Evolutionary conservation across 768 basidiomycete species (phyloP).

Genomic region (Agrocybe chaxingu): DNA sequence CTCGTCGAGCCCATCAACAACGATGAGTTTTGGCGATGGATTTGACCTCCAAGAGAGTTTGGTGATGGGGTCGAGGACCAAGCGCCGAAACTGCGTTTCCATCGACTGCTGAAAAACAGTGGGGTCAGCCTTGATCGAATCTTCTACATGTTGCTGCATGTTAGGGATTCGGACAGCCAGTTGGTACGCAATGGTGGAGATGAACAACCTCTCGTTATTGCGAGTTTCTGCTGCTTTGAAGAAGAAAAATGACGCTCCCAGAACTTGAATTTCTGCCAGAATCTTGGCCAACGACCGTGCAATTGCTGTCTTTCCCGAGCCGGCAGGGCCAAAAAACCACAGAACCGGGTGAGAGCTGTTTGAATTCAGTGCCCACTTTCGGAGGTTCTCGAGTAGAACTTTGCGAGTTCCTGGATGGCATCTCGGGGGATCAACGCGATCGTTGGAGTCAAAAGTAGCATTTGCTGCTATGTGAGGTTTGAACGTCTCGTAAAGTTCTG

Average conservation of each 20-base stretch:
- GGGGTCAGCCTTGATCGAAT: too few relatives aligned
- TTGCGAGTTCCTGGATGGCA: constrained; percentile 1
- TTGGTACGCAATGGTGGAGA: neutral
- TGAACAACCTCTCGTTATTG: neutral
- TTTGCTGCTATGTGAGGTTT: too few relatives aligned
- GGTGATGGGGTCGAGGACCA: too few relatives aligned
- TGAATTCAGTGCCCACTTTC: neutral
- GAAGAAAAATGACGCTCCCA: constrained; percentile 1
- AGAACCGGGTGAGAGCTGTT: neutral
- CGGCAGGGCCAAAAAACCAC: constrained; percentile 2
- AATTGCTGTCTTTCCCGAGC: constrained; percentile 1
- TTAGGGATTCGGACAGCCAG: neutral
- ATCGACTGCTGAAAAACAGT: too few relatives aligned
- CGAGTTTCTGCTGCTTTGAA: neutral
- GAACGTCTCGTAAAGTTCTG: too few relatives aligned
- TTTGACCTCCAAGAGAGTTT: too few relatives aligned
- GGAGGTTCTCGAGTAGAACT: neutral
- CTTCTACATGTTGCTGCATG: neutral
- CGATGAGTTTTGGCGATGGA: too few relatives aligned
- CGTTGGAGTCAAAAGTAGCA: neutral
- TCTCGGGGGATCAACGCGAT: neutral
- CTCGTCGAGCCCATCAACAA: too few relatives aligned
- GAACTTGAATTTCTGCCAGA: neutral
- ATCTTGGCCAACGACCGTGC: neutral
- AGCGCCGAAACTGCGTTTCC: too few relatives aligned